These are phyloP conservation scores for Talaromyces sp. DNA, from an alignment of 2,329 filamentous ascomycete genomes.

Conservation along the genomic window DNA sequence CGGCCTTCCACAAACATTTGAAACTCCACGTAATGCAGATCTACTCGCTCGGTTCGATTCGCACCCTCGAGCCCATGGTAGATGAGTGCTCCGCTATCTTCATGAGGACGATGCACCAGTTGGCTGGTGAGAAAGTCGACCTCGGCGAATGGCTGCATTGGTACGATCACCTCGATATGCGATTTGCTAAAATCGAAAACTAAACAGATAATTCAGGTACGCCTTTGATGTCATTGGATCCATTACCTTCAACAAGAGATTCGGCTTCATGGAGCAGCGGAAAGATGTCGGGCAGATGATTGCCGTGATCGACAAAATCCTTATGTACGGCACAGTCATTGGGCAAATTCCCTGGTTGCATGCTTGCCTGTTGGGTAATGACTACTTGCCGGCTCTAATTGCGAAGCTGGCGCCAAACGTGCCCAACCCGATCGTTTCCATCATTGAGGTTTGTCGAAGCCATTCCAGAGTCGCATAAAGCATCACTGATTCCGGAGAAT, in stretches of 20 bases:
- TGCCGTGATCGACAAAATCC: background rate
- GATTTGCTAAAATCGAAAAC: too few relatives aligned
- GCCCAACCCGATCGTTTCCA: background rate
- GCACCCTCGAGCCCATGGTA: background rate
- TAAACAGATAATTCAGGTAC: background rate
- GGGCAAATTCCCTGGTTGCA: background rate
- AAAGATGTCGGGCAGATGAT: background rate
- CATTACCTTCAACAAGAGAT: background rate
- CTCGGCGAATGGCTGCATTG: background rate
- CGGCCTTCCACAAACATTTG: background rate
- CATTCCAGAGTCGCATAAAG: background rate
- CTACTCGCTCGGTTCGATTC: background rate
- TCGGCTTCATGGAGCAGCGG: background rate
- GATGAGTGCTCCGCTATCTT: background rate
- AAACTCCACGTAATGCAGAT: background rate
- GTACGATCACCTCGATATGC: background rate
- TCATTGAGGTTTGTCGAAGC: background rate
- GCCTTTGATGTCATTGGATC: background rate
- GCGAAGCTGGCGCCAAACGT: background rate
- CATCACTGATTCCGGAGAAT: background rate
- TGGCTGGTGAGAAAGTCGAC: background rate
- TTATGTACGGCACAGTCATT: background rate
- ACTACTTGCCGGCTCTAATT: background rate
- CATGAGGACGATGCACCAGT: background rate
- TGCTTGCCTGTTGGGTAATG: background rate